Base-by-base conservation (phyloP, 208 protist species). In the Naegleria fowleri region DNA sequence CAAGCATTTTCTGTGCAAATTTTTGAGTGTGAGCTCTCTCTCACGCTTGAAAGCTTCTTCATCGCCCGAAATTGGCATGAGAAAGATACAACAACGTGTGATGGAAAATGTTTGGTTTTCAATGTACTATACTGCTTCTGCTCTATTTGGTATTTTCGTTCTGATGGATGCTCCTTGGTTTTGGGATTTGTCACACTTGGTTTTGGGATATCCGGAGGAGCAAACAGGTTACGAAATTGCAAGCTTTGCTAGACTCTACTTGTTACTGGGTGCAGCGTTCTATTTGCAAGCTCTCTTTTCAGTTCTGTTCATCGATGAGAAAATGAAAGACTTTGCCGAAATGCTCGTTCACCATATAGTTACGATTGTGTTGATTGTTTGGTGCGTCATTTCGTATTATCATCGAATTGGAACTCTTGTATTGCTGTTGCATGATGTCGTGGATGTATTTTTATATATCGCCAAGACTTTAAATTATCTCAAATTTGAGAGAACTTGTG, bases 81-180 rank as follows among this genome's bases (percentile, higher is more conserved):
- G 5, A 41, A 36, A 86, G 15, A 9, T 40, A 86, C 7, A 51
- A 51, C 83, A 87, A 33, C 36, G 83, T 29, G 11, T 87, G 11
- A 51, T 22, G 33, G 83, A 87, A 87, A 87, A 51, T 87, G 38
- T 36, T 39, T 87, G 83, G 83, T 87, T 87, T 51, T 40, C 40
- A 29, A 5, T 87, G 19, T 87, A 87, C 29, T 51, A 87, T 87
- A 40, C 2, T 33, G 36, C 22, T 25, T 40, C 33, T 11, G 36
- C 40, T 5, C 0, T 51, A 0, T 87, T 87, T 16, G 83, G 83
- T 52, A 22, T 87, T 25, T 15, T 87, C 7, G 15, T 87, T 51
- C 29, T 87, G 36, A 29, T 11, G 11, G 33, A 87, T 16, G 38
- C 83, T 51, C 15, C 16, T 19, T 87, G 83, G 83, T 51, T 87